Evolutionary conservation across 2,329 filamentous ascomycete genomes (phyloP), one percentile per base, ranked within the genome.

Genomic region (Leptographium radiaticola): DNA sequence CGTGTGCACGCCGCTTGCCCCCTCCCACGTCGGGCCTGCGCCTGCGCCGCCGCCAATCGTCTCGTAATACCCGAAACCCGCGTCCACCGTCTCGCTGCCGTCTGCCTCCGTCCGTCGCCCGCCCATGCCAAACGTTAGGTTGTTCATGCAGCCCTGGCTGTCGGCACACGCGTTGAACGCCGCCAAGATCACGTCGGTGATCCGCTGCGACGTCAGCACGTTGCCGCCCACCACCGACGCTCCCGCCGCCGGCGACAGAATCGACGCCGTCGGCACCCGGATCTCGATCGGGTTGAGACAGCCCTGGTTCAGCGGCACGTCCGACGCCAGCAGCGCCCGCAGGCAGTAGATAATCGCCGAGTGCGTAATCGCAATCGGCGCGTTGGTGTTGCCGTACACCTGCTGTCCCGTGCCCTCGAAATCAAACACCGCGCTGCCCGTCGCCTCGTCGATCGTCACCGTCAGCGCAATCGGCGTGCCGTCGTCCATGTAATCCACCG

Each of bases 301-400:
- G 16, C 68, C 68, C 55, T 70, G 60, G 55, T 70, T 70, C 1
- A 70, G 59, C 1, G 68, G 68, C 6, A 70, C 67, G n/a, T 70
- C 66, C 0, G 59, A n/a, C 18, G 62, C 58, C 15, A 70, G 60
- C 1, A 70, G 59, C 30, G 64, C 66, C 1, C 68, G 63, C 12
- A 70, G 59, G 16, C 59, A 61, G 56, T 70, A 71, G 53, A 70
- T 68, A 42, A 68, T 64, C 16, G 68, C 68, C 18, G 55, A 57
- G 42, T 53, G 39, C 11, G 48, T 52, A 40, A 58, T 48, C 38
- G 54, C 52, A 1, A 30, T 18, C 8, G 58, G 56, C 4, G 47
- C 47, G 47, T 59, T 59, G 42, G 38, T 39, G 49, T 53, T 55
- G 44, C 45, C 51, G 36, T 48, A 65, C 5, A 59, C 59, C 54